Evolutionary conservation across 306 rosid genomes (phyloP), one percentile per base, ranked within the genome.

Genomic region (Datisca glomerata): DNA sequence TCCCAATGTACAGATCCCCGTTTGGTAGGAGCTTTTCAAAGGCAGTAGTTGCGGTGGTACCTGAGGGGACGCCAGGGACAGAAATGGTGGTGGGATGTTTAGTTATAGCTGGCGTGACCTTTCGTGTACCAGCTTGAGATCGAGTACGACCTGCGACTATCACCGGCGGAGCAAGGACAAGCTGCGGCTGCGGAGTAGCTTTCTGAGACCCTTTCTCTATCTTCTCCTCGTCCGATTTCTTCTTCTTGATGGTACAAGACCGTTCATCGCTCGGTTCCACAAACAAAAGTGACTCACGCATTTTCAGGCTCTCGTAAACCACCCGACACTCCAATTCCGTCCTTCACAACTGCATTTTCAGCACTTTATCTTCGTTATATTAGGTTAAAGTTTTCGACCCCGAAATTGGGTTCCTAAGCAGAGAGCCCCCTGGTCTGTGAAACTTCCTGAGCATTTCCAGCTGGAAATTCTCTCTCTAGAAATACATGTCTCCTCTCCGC

Each of bases 1-100:
- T 71, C 1, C 98, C 98, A 59, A 72, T 69, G 73, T 80, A 91
- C 14, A 73, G 78, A 78, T 91, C 96, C 9, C 94, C 98, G 78
- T 85, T 80, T 0, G 92, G 76, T 0, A 91, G 63, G 3, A 29
- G 60, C 50, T 53, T 64, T 70, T 84, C 77, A 0, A 53, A 49
- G 27, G 49, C 24, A 12, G 45, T 25, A 12, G 67, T 15, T 2
- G 28, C 0, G 31, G 12, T 12, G 7, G 15, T 24, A 7, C 21
- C 9, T 2, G 25, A 12, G 0, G n/a, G 45, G 12, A 31, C 56
- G 32, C 4, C 20, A 14, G 49, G 18, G 40, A 38, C 25, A 4
- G 24, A 35, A 15, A 57, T 62, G 31, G 41, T 16, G 6, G 9
- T 40, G 5, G 28, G 10, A 38, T 37, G 2, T 77, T 27, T 1